phyloP scores from a whole-genome alignment of 176 grass and related monocot species.

The Hordeum marinum region DNA sequence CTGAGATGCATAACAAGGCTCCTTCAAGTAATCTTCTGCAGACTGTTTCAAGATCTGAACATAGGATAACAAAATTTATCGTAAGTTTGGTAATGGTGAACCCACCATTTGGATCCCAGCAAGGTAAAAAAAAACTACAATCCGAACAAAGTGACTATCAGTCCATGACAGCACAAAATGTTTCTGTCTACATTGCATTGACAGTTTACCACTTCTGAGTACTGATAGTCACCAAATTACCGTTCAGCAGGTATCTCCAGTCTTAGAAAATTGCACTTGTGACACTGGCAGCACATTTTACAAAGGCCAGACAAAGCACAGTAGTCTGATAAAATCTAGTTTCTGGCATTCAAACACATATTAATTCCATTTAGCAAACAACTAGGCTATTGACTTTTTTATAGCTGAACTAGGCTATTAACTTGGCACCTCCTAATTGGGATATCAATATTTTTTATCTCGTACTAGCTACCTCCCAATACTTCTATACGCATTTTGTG shows the following conservation, averaged over 20 bases:
- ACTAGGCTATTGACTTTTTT: background rate
- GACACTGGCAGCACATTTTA: background rate
- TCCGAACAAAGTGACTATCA: background rate
- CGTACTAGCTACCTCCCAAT: background rate
- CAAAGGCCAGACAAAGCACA: background rate
- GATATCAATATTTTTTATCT: background rate
- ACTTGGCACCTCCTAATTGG: background rate
- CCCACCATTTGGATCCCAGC: conserved; percentile 3
- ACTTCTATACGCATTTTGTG: background rate
- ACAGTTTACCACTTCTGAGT: background rate
- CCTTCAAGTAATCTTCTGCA: conserved; percentile 60
- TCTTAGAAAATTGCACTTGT: background rate
- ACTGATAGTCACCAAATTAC: background rate
- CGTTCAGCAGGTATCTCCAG: background rate
- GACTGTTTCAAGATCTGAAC: conserved; percentile 68
- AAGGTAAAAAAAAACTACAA: conserved; percentile 14
- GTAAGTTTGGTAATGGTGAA: background rate
- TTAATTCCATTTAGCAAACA: background rate
- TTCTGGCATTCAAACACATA: background rate
- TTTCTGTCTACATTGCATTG: background rate
- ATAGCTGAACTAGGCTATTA: background rate
- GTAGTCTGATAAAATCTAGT: background rate
- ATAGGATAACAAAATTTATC: conserved; percentile 18
- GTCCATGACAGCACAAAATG: background rate
- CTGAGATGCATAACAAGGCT: conserved; percentile 64